Percentiles rank a stretch among this genome's conserved stretches.
These are phyloP conservation scores for Lolium multiflorum DNA, from an alignment of 176 grass and related monocot genomes.

Conservation along the genomic window DNA sequence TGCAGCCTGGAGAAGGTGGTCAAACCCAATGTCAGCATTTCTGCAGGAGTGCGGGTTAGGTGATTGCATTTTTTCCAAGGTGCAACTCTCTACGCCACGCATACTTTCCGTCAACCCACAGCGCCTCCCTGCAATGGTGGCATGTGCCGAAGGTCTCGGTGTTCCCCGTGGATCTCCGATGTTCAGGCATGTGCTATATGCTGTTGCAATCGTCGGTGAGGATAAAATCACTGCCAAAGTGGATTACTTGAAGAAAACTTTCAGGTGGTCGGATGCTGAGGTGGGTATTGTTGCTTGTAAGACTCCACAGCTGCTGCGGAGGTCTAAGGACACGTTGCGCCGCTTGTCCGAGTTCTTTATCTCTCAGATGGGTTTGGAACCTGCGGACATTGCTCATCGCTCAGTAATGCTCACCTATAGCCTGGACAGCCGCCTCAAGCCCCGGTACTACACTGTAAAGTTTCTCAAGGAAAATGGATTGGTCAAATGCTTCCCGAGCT, in stretches of 20 bases:
- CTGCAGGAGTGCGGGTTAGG: neutral
- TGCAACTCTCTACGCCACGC: neutral
- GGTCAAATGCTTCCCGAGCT: neutral
- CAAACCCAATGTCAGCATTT: neutral
- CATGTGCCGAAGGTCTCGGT: neutral
- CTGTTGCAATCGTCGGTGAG: neutral
- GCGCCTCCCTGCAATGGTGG: neutral
- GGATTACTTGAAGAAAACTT: too few species aligned
- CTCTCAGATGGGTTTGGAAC: neutral
- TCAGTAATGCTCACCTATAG: neutral
- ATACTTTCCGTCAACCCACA: neutral
- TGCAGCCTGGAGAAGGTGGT: neutral
- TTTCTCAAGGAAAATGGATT: neutral
- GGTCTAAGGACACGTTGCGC: neutral
- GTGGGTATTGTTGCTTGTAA: neutral
- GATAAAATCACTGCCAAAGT: neutral
- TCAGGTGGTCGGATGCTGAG: neutral
- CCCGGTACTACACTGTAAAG: neutral
- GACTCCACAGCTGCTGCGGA: rapidly evolving
- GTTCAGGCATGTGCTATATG: neutral
- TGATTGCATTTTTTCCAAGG: neutral
- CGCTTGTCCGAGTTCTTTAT: neutral
- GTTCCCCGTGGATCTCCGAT: neutral
- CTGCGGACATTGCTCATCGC: neutral
- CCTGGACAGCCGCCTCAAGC: neutral